phyloP scores from a whole-genome alignment of 805 yeast species.

The Millerago galiae region DNA sequence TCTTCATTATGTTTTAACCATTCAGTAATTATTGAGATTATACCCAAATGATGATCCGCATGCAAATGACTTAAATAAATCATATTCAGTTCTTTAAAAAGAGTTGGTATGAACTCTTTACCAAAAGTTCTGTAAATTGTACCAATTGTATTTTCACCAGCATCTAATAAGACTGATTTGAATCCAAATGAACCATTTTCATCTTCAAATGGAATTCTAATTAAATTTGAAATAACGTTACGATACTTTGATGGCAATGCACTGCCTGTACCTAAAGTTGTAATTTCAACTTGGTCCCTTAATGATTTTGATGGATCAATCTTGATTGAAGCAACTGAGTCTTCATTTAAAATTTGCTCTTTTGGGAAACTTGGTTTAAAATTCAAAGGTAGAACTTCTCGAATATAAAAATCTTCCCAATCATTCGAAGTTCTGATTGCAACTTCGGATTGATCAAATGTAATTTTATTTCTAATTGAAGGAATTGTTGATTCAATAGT shows the following conservation, averaged over 20 bases:
- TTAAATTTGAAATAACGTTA: constrained; percentile 76
- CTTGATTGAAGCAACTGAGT: constrained; percentile 16
- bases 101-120: constrained; percentile 30
- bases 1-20: constrained; percentile 48
- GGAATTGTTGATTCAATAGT: constrained; percentile 16
- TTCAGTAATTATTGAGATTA: constrained; percentile 56
- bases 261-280: constrained; percentile 89
- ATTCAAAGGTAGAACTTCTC: constrained; percentile 23
- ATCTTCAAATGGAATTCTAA: constrained; percentile 54
- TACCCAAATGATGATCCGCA: constrained; percentile 95
- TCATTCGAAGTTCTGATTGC: constrained; percentile 9
- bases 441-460: constrained; percentile 10
- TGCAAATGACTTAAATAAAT: constrained; percentile 84
- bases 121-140: constrained; percentile 58
- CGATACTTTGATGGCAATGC: constrained; percentile 81
- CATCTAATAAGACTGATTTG: constrained; percentile 65
- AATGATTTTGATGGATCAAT: constrained; percentile 19
- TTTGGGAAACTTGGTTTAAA: constrained; percentile 7
- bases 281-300: constrained; percentile 53
- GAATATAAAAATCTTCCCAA: constrained; percentile 24
- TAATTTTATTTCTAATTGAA: constrained; percentile 10
- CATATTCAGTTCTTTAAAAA: constrained; percentile 56
- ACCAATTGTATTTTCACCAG: constrained; percentile 93
- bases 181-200: constrained; percentile 19
- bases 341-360: constrained; percentile 4